Evolutionary conservation across 768 basidiomycete genomes (phyloP).

Genomic region (Kondoa malvinella): DNA sequence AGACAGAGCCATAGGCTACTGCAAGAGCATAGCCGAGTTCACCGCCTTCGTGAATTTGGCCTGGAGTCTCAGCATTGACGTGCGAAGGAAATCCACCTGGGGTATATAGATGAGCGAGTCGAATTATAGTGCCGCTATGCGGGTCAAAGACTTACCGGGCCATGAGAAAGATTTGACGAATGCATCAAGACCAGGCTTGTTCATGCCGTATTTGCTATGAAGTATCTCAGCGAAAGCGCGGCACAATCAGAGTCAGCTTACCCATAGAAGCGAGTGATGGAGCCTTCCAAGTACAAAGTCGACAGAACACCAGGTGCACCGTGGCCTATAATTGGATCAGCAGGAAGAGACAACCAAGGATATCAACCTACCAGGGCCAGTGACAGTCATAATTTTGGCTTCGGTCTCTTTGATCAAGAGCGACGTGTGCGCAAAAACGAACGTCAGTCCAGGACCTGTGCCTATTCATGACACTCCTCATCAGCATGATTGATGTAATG

Average conservation of each 20-base stretch:
- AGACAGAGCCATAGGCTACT: conserved; percentile 70
- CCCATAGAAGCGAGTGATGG: conserved; percentile 39
- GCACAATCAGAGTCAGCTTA: too few species aligned
- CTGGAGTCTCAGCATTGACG: conserved; percentile 57
- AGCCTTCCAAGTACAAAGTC: conserved; percentile 69
- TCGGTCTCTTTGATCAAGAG: conserved; percentile 33
- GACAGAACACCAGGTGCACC: conserved; percentile 77
- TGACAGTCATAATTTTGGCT: conserved; percentile 14
- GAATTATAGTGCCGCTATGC: too few species aligned
- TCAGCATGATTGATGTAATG: too few species aligned
- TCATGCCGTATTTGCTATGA: conserved; percentile 34
- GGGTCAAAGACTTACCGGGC: too few species aligned
- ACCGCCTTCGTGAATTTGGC: conserved; percentile 72
- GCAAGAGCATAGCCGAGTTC: conserved; percentile 62
- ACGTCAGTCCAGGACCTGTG: conserved; percentile 52
- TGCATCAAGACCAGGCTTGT: conserved; percentile 11
- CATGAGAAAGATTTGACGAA: conserved; percentile 31
- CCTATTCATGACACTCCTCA: too few species aligned
- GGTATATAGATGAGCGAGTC: too few species aligned
- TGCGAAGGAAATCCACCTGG: conserved; percentile 63
- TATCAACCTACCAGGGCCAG: background rate
- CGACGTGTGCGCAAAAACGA: conserved; percentile 55
- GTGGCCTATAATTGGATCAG: conserved; percentile 39
- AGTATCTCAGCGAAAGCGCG: too few species aligned
- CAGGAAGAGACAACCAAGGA: background rate